A percentile compares a stretch with the other conserved stretches of the same genome.
Evolutionary conservation across 1,139 yeast genomes (phyloP).

Genomic region (Geotrichum carabidarum): DNA sequence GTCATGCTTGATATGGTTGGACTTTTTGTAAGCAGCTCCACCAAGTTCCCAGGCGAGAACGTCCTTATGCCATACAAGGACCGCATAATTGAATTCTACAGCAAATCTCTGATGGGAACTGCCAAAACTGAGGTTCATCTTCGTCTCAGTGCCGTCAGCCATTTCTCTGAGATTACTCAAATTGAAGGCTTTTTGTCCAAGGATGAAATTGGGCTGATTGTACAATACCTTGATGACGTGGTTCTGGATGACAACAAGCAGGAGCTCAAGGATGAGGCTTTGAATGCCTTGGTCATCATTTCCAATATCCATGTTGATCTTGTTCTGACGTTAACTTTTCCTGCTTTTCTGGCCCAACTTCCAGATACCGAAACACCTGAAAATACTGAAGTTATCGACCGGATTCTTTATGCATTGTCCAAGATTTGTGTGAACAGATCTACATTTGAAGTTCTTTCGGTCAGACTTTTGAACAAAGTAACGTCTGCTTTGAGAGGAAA

Average conservation of each 20-base stretch:
- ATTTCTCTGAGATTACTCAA: slow-evolving; percentile 51
- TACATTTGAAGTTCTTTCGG: slow-evolving; percentile 36
- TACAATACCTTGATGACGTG: slow-evolving; percentile 63
- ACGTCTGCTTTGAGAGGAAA: slow-evolving; percentile 22
- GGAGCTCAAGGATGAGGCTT: slow-evolving; percentile 36
- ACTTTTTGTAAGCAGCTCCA: slow-evolving; percentile 45
- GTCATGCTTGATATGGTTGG: slow-evolving; percentile 50
- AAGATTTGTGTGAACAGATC: slow-evolving; percentile 32
- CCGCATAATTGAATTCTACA: slow-evolving; percentile 56
- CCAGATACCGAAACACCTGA: slow-evolving; percentile 40
- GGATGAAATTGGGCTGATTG: slow-evolving; percentile 57
- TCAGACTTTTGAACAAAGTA: slow-evolving; percentile 35
- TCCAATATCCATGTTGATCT: slow-evolving; percentile 42
- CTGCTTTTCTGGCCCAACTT: slow-evolving; percentile 50
- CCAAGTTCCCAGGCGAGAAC: slow-evolving; percentile 21
- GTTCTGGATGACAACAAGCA: slow-evolving; percentile 45
- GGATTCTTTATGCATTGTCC: slow-evolving; percentile 33
- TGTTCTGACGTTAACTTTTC: slow-evolving; percentile 57
- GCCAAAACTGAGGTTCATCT: slow-evolving; percentile 64
- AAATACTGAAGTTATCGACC: slow-evolving; percentile 19
- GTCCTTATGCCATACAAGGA: slow-evolving; percentile 54
- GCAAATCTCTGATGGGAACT: slow-evolving; percentile 61
- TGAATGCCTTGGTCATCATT: slow-evolving; percentile 52
- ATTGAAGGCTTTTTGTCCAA: slow-evolving; percentile 45
- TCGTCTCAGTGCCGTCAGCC: slow-evolving; percentile 60